A percentile compares a stretch with the other conserved stretches of the same genome.
These are phyloP conservation scores for Candida corydali DNA, from an alignment of 805 yeast genomes.

Conservation along the genomic window DNA sequence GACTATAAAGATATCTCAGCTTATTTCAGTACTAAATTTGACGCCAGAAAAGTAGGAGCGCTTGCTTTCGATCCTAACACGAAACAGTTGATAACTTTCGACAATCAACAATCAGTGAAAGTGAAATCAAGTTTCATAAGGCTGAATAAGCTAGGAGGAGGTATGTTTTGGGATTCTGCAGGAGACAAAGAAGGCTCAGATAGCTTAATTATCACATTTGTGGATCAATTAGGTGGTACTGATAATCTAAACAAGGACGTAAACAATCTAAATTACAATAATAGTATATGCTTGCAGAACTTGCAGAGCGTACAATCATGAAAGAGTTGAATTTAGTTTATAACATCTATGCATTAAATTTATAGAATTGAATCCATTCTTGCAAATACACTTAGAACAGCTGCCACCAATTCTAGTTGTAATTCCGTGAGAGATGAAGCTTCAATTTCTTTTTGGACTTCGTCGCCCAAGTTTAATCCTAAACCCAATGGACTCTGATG, in stretches of 20 bases:
- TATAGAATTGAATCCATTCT: conserved; percentile 86
- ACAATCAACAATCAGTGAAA: conserved; percentile 49
- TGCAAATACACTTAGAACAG: conserved; percentile 84
- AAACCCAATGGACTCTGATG: conserved; percentile 62
- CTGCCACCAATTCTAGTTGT: conserved; percentile 86
- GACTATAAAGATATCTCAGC: conserved; percentile 46
- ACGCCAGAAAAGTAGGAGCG: conserved; percentile 33
- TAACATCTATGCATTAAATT: conserved; percentile 1
- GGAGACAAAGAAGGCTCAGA: conserved; percentile 37
- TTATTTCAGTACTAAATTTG: conserved; percentile 48
- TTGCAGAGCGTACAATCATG: too few species aligned
- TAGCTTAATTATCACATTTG: conserved; percentile 46
- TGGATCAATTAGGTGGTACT: conserved; percentile 30
- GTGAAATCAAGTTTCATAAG: conserved; percentile 59
- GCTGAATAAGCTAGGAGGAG: conserved; percentile 62
- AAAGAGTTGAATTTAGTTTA: background rate
- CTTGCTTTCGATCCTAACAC: conserved; percentile 37
- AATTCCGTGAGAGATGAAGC: conserved; percentile 49
- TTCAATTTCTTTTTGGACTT: conserved; percentile 51
- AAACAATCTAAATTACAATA: conserved; percentile 13
- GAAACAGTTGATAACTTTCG: conserved; percentile 56
- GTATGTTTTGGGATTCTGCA: conserved; percentile 92
- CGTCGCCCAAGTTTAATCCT: conserved; percentile 65
- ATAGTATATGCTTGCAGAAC: conserved; percentile 13
- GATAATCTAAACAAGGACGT: conserved; percentile 13